phyloP scores from a whole-genome alignment of 352 stramenopile species.

The Phytophthora hybrid region DNA sequence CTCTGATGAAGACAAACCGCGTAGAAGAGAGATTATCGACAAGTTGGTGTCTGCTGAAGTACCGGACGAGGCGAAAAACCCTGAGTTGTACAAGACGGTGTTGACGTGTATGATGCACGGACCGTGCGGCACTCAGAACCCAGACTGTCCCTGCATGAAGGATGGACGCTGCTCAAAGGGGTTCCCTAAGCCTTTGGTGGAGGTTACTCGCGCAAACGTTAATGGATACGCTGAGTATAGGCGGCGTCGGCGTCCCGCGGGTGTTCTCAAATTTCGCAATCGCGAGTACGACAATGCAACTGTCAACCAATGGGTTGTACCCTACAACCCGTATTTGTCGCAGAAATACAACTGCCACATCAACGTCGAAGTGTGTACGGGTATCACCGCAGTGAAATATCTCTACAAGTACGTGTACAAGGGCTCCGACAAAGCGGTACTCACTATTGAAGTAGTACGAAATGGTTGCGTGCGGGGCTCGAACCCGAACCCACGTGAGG shows the following conservation, averaged over 20 bases:
- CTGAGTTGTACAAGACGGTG: conserved; percentile 10
- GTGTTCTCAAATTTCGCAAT: neutral
- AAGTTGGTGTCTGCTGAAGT: conserved; percentile 33
- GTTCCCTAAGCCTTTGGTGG: conserved; percentile 27
- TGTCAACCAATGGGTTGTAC: conserved; percentile 56
- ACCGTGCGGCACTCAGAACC: conserved; percentile 10
- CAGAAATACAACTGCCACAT: conserved; percentile 68
- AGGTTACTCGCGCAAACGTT: neutral
- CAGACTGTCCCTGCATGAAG: conserved; percentile 20
- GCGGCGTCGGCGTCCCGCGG: conserved; percentile 1
- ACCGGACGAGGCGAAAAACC: conserved; percentile 17
- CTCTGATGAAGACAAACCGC: conserved; percentile 35
- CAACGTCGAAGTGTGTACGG: conserved; percentile 62
- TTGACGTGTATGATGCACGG: conserved; percentile 23
- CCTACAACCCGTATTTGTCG: conserved; percentile 65
- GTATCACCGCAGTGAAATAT: conserved; percentile 56
- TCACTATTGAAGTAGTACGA: conserved; percentile 20
- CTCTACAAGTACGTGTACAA: conserved; percentile 77
- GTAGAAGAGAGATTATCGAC: conserved; percentile 16
- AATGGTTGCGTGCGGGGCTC: neutral
- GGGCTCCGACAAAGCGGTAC: conserved; percentile 43
- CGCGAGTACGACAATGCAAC: conserved; percentile 28
- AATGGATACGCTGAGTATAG: conserved; percentile 25
- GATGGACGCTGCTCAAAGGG: conserved; percentile 33
- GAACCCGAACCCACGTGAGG: neutral